These are phyloP conservation scores for Calendula officinalis DNA, from an alignment of 129 eudicot species.

Conservation along the genomic window DNA sequence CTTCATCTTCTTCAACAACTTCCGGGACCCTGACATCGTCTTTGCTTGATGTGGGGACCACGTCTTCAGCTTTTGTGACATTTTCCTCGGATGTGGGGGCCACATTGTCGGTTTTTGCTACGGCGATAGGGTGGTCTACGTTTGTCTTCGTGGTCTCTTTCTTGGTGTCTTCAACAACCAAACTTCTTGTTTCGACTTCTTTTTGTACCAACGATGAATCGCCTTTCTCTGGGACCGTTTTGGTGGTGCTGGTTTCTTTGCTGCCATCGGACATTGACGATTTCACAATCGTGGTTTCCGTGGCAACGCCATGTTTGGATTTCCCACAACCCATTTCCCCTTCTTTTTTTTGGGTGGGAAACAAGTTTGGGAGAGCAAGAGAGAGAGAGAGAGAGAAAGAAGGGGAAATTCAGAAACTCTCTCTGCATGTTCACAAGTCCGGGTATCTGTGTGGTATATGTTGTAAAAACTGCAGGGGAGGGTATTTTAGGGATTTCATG, in stretches of 20 bases:
- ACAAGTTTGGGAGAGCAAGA: constrained; percentile 19
- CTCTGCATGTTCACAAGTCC: constrained; percentile 20
- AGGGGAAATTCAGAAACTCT: constrained; percentile 19
- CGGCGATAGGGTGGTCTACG: neutral
- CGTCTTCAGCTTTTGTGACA: constrained; percentile 1
- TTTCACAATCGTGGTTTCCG: constrained; percentile 28
- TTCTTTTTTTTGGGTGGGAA: constrained; percentile 12
- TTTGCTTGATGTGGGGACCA: constrained; percentile 5
- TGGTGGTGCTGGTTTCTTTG: constrained; percentile 30
- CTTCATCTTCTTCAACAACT: constrained; percentile 23
- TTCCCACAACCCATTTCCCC: constrained; percentile 41
- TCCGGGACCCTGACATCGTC: neutral
- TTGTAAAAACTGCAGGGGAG: constrained; percentile 1
- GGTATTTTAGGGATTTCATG: constrained; percentile 11
- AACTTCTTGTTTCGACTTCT: constrained; percentile 18
- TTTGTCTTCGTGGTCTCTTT: constrained; percentile 11
- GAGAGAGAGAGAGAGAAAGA: constrained; percentile 8
- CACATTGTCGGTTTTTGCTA: neutral
- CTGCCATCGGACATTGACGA: constrained; percentile 23
- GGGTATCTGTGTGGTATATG: constrained; percentile 33
- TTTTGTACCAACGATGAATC: neutral
- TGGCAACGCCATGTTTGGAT: constrained; percentile 36
- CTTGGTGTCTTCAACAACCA: constrained; percentile 14
- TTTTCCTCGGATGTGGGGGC: neutral
- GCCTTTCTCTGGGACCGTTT: constrained; percentile 14